Percentiles rank a stretch among this genome's conserved stretches.
Evolutionary conservation across 2,329 filamentous ascomycete genomes (phyloP).

Genomic region (Aspergillus brunneoviolaceus): DNA sequence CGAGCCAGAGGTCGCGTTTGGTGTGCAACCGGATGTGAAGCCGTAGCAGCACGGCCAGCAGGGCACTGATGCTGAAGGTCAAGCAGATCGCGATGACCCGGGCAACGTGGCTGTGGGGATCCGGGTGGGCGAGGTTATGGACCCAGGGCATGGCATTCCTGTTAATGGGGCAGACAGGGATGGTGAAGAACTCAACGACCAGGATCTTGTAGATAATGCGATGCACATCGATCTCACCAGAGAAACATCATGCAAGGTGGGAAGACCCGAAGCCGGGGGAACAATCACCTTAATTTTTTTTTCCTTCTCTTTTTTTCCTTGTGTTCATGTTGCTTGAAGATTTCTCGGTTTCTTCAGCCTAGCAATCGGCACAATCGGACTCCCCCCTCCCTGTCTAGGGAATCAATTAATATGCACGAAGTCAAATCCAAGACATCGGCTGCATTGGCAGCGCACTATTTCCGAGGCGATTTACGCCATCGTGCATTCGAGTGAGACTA

Average conservation of each 20-base stretch:
- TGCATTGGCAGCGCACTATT: neutral
- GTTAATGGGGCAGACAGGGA: neutral
- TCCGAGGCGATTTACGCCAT: too few relatives aligned
- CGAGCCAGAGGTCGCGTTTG: constrained; percentile 24
- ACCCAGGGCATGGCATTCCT: constrained; percentile 29
- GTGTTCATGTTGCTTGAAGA: neutral
- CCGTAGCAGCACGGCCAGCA: constrained; percentile 25
- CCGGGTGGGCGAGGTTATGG: constrained; percentile 25
- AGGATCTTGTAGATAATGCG: neutral
- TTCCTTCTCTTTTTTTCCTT: neutral
- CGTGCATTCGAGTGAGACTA: neutral
- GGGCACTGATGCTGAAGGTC: constrained; percentile 22
- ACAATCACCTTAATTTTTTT: neutral
- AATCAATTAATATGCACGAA: neutral
- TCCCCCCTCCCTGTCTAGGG: neutral
- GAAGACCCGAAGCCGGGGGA: neutral
- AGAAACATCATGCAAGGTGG: neutral
- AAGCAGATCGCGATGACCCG: constrained; percentile 25
- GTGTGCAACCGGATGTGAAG: constrained; percentile 25
- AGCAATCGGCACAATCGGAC: neutral
- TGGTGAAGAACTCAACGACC: neutral
- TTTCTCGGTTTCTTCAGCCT: neutral
- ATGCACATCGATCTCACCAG: too few relatives aligned
- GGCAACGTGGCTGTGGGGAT: constrained; percentile 22
- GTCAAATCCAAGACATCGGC: constrained; percentile 1